Base-by-base conservation (phyloP, 2,329 filamentous ascomycete species). In the Nemania sp. region DNA sequence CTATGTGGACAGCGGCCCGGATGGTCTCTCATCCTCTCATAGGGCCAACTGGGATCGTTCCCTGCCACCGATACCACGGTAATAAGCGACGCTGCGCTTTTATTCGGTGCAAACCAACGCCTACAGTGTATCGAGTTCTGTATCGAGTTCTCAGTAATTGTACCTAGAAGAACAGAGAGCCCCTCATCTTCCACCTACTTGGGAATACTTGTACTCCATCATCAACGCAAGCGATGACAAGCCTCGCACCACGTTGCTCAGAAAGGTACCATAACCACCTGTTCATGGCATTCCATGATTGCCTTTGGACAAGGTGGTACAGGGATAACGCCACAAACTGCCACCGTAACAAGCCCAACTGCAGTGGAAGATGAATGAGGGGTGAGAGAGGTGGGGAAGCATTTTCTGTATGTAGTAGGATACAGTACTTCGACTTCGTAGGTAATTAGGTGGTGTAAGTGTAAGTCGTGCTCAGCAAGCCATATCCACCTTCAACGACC, bases 1-100 rank as follows among this genome's bases (percentile, higher is more conserved):
- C 28, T 31, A 62, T 66, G 61, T 65, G 59, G 57, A 49, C 61
- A 58, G 62, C 61, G 63, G 62, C 61, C 62, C 60, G 64, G 60
- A 65, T 63, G 59, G 60, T 47, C 60, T 66, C 56, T 68, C 64
- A 68, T n/a, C n/a, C n/a, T n/a, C n/a, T 31, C 28, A 14, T 68
- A 68, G 65, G 67, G 63, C 62, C 61, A 62, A 65, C 61, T 62
- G 46, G 62, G 61, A 52, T 62, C 66, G 67, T 64, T 64, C 55
- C 60, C 60, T 65, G 62, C 58, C 61, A 62, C 62, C 62, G 57
- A 59, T 64, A 61, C 60, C 62, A 62, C 59, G 60, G 64, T 59
- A 64, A 60, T 60, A 61, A 61, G 43, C 52, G 59, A 52, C 61
- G 62, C 60, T 42, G 60, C 54, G 56, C 53, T 60, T 65, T 63